Percentiles rank a stretch among this genome's conserved stretches.
phyloP scores from a whole-genome alignment of 768 basidiomycete genomes.

The Aureoboletus auriporus region DNA sequence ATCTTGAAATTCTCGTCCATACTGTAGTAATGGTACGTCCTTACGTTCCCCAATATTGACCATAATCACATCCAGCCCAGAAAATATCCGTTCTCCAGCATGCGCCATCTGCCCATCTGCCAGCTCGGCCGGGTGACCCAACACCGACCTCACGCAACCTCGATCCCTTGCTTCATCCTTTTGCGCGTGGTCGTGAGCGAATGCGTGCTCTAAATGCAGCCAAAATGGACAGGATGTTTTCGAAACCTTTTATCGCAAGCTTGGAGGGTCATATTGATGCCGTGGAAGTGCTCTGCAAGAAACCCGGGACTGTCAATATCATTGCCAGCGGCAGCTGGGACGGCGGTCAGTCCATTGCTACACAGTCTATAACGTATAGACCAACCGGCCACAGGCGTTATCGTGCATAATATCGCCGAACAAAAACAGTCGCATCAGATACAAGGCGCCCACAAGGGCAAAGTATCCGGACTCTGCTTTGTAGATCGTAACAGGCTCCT shows the following conservation, averaged over 20 bases:
- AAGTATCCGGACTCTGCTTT: constrained; percentile 80
- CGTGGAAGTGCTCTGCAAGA: constrained; percentile 79
- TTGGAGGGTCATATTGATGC: constrained; percentile 94
- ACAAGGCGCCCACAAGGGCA: constrained; percentile 77
- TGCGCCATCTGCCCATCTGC: constrained; percentile 70
- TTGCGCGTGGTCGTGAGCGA: constrained; percentile 88
- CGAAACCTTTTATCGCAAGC: constrained; percentile 91
- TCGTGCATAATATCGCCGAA: constrained; percentile 76
- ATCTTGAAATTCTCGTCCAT: constrained; percentile 1
- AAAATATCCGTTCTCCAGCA: constrained; percentile 88
- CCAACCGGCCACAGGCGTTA: constrained; percentile 52
- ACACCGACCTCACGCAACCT: constrained; percentile 89
- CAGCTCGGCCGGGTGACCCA: constrained; percentile 73
- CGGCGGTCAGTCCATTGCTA: constrained; percentile 60
- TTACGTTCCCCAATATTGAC: neutral
- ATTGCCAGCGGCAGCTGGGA: constrained; percentile 95
- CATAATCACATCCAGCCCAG: constrained; percentile 33
- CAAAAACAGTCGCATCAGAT: constrained; percentile 52
- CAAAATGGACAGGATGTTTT: constrained; percentile 96
- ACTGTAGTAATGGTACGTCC: constrained; percentile 13
- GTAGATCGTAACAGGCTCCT: constrained; percentile 58
- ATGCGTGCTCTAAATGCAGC: constrained; percentile 91
- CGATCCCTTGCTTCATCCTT: constrained; percentile 93
- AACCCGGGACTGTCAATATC: constrained; percentile 66
- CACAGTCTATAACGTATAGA: neutral